phyloP scores from a whole-genome alignment of 75 land plant species.

The Cunninghamia lanceolata region DNA sequence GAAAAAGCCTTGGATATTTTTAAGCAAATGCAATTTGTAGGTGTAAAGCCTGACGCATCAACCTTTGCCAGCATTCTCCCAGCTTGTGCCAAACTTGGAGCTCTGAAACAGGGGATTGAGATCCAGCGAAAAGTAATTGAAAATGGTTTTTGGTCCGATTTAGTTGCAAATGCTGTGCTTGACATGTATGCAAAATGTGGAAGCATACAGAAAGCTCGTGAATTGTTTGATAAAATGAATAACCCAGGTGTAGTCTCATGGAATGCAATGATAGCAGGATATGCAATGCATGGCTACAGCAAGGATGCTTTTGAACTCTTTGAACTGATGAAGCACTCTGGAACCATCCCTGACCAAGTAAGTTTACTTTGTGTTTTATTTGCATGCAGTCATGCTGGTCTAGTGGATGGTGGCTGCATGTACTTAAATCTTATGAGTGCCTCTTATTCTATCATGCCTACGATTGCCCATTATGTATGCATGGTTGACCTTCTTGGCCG shows the following conservation, averaged over 20 bases:
- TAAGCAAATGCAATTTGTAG: conserved; percentile 11
- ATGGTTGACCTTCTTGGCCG: conserved; percentile 39
- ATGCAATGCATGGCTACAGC: conserved; percentile 13
- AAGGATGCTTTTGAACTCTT: conserved; percentile 12
- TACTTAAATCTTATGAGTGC: conserved; percentile 16
- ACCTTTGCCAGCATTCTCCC: conserved; percentile 12
- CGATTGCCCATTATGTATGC: conserved; percentile 25
- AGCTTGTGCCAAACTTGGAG: conserved; percentile 10
- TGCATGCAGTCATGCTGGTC: conserved; percentile 19
- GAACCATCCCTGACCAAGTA: conserved; percentile 10
- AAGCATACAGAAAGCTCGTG: conserved; percentile 17
- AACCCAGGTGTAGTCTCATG: conserved; percentile 3
- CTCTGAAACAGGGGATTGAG: conserved; percentile 1
- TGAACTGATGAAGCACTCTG: too few species aligned
- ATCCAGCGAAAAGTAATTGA: conserved; percentile 16
- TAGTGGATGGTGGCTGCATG: conserved; percentile 15
- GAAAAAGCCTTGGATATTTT: conserved; percentile 10
- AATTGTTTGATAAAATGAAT: conserved; percentile 16
- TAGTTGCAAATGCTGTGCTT: conserved; percentile 10
- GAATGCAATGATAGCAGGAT: conserved; percentile 25
- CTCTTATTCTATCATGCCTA: conserved; percentile 19
- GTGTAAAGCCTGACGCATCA: conserved; percentile 9
- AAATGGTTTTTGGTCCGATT: conserved; percentile 6
- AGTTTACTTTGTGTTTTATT: conserved; percentile 8
- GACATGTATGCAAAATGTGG: conserved; percentile 27